phyloP scores from a whole-genome alignment of 2,329 filamentous ascomycete species.

The Aspergillus aculeatinus region DNA sequence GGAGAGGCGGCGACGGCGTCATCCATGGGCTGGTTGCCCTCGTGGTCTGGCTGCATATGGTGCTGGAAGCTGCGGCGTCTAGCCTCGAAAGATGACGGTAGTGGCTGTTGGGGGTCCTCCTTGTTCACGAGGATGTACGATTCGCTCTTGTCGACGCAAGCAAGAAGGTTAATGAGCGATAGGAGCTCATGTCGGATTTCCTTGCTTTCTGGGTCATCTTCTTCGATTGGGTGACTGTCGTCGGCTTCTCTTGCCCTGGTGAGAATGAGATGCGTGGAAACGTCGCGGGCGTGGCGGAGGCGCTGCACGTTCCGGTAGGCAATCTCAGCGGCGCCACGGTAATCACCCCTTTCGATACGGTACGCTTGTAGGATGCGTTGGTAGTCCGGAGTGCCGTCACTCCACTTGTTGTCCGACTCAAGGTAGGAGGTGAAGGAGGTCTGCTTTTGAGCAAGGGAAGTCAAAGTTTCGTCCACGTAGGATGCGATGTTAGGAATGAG shows the following conservation, averaged over 20 bases:
- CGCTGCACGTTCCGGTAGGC: slow-evolving; percentile 57
- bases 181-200: slow-evolving; percentile 69
- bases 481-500: slow-evolving; percentile 65
- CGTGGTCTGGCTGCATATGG: slow-evolving; percentile 36
- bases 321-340: slow-evolving; percentile 69
- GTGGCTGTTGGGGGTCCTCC: slow-evolving; percentile 21
- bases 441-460: slow-evolving; percentile 67
- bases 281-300: slow-evolving; percentile 42
- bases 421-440: slow-evolving; percentile 56
- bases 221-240: slow-evolving; percentile 30
- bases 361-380: slow-evolving; percentile 90
- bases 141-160: slow-evolving; percentile 77
- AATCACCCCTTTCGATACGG: slow-evolving; percentile 79
- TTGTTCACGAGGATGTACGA: slow-evolving; percentile 67
- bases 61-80: slow-evolving; percentile 40
- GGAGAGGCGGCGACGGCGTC: slow-evolving; percentile 26
- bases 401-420: slow-evolving; percentile 37
- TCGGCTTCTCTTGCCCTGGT: slow-evolving; percentile 38
- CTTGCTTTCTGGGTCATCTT: slow-evolving; percentile 52
- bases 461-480: slow-evolving; percentile 75
- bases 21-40: slow-evolving; percentile 42
- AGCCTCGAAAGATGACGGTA: slow-evolving; percentile 33
- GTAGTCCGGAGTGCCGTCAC: slow-evolving; percentile 61
- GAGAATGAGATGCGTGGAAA: slow-evolving; percentile 35
- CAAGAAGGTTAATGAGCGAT: slow-evolving; percentile 88